These are phyloP conservation scores for Sarocladium strictum DNA, from an alignment of 2,329 filamentous ascomycete genomes.

Conservation along the genomic window DNA sequence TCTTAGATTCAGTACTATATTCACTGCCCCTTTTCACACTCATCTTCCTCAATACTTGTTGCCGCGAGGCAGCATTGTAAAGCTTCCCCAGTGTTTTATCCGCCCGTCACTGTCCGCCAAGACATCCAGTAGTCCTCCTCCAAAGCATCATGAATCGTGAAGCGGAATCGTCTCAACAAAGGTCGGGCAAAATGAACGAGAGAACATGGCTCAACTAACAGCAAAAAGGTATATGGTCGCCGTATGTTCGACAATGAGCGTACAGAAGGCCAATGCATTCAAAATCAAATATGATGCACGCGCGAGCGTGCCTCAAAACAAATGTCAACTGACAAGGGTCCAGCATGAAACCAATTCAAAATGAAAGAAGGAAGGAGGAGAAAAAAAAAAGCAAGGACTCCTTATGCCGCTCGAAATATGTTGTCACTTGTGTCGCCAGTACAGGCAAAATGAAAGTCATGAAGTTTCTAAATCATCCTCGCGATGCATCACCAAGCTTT, in stretches of 20 bases:
- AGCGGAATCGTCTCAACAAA: conserved; percentile 14
- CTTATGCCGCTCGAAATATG: neutral
- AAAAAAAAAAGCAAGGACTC: neutral
- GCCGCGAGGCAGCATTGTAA: conserved; percentile 44
- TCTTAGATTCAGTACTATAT: neutral
- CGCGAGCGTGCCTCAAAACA: conserved; percentile 7
- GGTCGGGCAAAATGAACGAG: conserved; percentile 13
- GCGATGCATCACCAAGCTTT: neutral
- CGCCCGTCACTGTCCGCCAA: conserved; percentile 16
- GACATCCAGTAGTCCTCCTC: too few species aligned
- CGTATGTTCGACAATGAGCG: conserved; percentile 8
- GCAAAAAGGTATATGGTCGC: conserved; percentile 8
- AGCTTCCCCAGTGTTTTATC: conserved; percentile 12
- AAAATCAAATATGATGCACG: neutral
- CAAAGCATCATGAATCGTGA: conserved; percentile 10
- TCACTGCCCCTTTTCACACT: conserved; percentile 1
- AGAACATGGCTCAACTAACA: neutral
- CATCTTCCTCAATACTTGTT: conserved; percentile 24
- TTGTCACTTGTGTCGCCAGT: neutral
- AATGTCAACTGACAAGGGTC: too few species aligned
- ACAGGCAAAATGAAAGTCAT: neutral
- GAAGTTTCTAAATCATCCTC: neutral
- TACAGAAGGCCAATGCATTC: conserved; percentile 1
- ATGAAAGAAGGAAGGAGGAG: neutral
- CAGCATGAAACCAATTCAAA: neutral